phyloP scores from a whole-genome alignment of 108 stramenopile genomes.

The Schizochytrium sp. region DNA sequence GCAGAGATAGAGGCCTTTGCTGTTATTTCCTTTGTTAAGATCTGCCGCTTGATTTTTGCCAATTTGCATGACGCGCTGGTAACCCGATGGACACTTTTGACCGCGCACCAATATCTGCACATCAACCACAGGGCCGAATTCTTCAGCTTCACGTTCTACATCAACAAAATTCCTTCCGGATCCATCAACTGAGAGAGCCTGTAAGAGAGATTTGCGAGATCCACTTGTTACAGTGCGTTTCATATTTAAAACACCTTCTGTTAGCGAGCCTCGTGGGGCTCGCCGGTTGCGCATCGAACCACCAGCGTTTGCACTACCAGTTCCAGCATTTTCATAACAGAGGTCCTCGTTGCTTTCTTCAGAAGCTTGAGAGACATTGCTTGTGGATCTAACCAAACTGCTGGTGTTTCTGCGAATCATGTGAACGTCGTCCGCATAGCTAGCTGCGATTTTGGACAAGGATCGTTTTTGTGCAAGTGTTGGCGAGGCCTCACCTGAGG shows the following conservation, averaged over 20 bases:
- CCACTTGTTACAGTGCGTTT: constrained; percentile 40
- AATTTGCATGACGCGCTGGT: not conserved
- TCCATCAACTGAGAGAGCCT: not conserved
- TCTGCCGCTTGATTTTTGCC: constrained; percentile 36
- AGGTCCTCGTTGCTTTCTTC: constrained; percentile 30
- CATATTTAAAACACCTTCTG: constrained; percentile 9
- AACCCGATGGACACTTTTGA: constrained; percentile 32
- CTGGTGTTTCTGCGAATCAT: not conserved
- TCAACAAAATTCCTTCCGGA: constrained; percentile 26
- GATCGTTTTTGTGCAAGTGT: too few relatives aligned
- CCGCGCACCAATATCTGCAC: constrained; percentile 54
- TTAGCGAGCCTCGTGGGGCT: not conserved
- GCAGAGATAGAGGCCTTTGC: constrained; percentile 35
- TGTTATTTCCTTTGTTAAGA: constrained; percentile 28
- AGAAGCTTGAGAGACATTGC: not conserved
- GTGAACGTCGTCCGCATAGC: not conserved
- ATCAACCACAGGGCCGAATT: constrained; percentile 26
- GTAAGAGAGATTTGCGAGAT: constrained; percentile 16
- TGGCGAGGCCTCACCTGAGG: too few relatives aligned
- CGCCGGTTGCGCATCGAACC: not conserved
- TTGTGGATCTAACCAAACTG: not conserved
- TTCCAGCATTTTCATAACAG: not conserved
- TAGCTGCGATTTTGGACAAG: too few relatives aligned
- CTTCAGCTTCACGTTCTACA: constrained; percentile 14
- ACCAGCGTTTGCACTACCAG: not conserved